Evolutionary conservation across 1,284 basidiomycete species (phyloP).

Genomic region (Somion occarium): DNA sequence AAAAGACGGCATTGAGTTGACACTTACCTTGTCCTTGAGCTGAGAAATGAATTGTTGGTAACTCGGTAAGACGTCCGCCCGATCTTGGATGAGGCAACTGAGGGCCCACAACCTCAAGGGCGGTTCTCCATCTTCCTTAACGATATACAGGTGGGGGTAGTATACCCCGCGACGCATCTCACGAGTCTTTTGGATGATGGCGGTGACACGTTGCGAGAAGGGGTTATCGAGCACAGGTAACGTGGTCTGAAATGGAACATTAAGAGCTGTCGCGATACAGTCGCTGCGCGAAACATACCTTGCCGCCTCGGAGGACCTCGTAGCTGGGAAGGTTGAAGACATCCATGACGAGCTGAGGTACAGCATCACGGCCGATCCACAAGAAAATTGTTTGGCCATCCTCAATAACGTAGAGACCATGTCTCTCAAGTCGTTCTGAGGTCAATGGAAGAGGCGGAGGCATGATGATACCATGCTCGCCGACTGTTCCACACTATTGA

Average conservation of each 20-base stretch:
- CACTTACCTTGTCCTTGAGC: conserved; percentile 70
- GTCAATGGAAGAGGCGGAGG: conserved; percentile 89
- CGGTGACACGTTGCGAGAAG: conserved; percentile 92
- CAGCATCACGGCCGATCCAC: conserved; percentile 95
- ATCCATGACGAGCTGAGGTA: conserved; percentile 90
- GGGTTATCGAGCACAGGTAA: conserved; percentile 86
- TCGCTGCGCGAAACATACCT: conserved; percentile 45
- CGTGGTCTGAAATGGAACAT: conserved; percentile 53
- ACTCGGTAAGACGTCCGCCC: conserved; percentile 90
- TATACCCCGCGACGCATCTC: conserved; percentile 90
- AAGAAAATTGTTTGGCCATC: conserved; percentile 98
- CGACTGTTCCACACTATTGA: conserved; percentile 79
- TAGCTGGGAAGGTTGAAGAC: conserved; percentile 92
- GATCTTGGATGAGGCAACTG: conserved; percentile 92
- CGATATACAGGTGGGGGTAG: conserved; percentile 92
- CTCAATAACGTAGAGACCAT: conserved; percentile 96
- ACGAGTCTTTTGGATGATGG: conserved; percentile 88
- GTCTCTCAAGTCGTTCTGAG: conserved; percentile 90
- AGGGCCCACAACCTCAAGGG: conserved; percentile 93
- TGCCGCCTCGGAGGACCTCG: conserved; percentile 86
- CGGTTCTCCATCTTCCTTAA: conserved; percentile 98
- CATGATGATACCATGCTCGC: conserved; percentile 77
- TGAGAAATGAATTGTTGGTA: conserved; percentile 90
- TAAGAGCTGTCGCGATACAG: background rate
- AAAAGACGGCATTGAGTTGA: background rate